A percentile compares a stretch with the other conserved stretches of the same genome.
These are phyloP conservation scores for Sporobolus alterniflorus DNA, from an alignment of 202 grass and related monocot genomes.

Conservation along the genomic window DNA sequence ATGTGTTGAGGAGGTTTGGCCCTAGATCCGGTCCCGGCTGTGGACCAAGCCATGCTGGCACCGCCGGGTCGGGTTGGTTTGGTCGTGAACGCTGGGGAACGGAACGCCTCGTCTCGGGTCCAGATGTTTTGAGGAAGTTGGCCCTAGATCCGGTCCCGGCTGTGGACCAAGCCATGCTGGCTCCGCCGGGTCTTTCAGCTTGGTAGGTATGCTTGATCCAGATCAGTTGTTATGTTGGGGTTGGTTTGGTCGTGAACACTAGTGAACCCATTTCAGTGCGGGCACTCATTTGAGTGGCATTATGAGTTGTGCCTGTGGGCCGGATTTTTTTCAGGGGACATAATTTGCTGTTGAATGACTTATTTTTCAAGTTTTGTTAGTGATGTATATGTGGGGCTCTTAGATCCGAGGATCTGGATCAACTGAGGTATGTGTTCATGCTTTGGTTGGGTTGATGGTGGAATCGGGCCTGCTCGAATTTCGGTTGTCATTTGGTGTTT, in stretches of 20 bases:
- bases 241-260: neutral
- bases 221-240: neutral
- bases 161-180: constrained; percentile 1
- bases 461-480: neutral
- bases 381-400: neutral
- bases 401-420: constrained; percentile 13
- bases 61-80: neutral
- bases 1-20: neutral
- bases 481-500: neutral
- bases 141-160: constrained; percentile 8
- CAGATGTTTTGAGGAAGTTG: neutral
- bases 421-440: neutral
- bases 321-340: neutral
- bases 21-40: constrained; percentile 12
- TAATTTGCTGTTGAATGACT: neutral
- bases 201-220: neutral
- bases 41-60: neutral
- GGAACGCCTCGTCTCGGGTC: constrained; percentile 21
- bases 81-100: neutral
- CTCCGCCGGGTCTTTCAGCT: neutral
- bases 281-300: neutral
- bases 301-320: neutral
- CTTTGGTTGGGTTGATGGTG: neutral
- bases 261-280: neutral
- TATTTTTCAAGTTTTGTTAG: neutral